A percentile compares a stretch with the other conserved stretches of the same genome.
phyloP scores from a whole-genome alignment of 371 early-diverging fungal genomes.

The Zopfochytrium polystomum region DNA sequence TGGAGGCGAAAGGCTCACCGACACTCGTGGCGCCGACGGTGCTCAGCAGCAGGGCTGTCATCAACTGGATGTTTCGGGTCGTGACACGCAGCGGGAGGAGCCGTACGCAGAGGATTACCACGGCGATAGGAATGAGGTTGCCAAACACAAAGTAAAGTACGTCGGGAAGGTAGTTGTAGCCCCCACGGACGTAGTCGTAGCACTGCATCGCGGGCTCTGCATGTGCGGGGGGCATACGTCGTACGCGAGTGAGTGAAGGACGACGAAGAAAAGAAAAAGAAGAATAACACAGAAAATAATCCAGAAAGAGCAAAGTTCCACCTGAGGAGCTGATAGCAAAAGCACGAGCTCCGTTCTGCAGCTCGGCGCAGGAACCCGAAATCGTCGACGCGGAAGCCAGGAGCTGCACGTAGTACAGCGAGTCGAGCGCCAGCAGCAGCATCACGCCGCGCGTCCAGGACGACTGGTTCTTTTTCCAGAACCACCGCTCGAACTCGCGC shows the following conservation, averaged over 20 bases:
- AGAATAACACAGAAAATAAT: background rate
- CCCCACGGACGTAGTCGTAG: background rate
- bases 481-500: slow-evolving; percentile 25
- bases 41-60: no score
- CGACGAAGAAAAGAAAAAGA: background rate
- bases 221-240: background rate
- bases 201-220: background rate
- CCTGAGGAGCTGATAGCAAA: background rate
- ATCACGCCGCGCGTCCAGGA: slow-evolving; percentile 9
- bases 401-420: slow-evolving; percentile 11
- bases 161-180: slow-evolving; percentile 9
- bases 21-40: background rate
- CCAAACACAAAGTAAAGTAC: slow-evolving; percentile 6
- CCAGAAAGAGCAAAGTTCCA: background rate
- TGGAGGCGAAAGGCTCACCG: background rate
- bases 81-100: background rate
- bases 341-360: background rate
- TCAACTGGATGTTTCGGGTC: background rate
- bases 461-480: slow-evolving; percentile 16
- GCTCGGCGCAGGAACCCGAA: background rate
- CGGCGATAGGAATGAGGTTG: no score
- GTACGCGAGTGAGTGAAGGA: background rate
- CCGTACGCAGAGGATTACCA: no score
- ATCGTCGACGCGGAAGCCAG: slow-evolving; percentile 1
- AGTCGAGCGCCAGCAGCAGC: background rate